Conservation (phyloP, 2,329 filamentous ascomycete species). For the Zelopaecilomyces penicillatus region DNA sequence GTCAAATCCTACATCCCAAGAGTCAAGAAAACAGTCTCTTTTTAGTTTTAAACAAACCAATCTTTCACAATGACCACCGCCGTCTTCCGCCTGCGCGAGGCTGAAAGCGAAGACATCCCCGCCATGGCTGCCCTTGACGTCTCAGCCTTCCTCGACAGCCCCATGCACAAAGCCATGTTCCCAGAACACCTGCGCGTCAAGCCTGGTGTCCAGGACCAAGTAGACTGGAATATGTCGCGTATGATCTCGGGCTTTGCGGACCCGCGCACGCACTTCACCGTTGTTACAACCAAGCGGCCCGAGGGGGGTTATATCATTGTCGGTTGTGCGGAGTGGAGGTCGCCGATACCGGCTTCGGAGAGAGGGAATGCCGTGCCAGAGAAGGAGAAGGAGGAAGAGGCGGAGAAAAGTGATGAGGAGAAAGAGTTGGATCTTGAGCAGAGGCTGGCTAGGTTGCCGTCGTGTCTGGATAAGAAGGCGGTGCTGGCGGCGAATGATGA, state of each 20-base stretch:
- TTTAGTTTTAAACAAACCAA: too few relatives aligned
- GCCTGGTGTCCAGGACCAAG: constrained; percentile 10
- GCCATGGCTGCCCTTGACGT: constrained; percentile 10
- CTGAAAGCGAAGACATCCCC: constrained; percentile 8
- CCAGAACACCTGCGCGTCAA: constrained; percentile 8
- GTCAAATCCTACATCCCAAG: too few relatives aligned
- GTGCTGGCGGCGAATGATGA: constrained; percentile 5
- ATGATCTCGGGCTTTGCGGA: constrained; percentile 4
- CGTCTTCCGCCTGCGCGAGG: constrained; percentile 6
- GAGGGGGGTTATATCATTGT: constrained; percentile 6
- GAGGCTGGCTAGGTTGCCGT: constrained; percentile 4
- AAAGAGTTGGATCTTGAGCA: constrained; percentile 3
- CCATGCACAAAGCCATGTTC: constrained; percentile 11
- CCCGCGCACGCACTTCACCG: constrained; percentile 3
- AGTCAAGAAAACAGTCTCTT: too few relatives aligned
- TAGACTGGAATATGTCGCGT: constrained; percentile 8
- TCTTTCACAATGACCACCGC: too few relatives aligned
- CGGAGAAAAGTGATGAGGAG: constrained; percentile 2
- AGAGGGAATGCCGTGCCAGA: background rate
- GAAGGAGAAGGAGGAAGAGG: background rate
- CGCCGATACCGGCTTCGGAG: background rate
- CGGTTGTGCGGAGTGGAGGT: constrained; percentile 9
- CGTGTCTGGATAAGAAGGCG: constrained; percentile 8
- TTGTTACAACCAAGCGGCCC: background rate
- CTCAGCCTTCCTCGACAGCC: constrained; percentile 8